phyloP scores from a whole-genome alignment of 202 grass and related monocot genomes.

The Setaria italica region DNA sequence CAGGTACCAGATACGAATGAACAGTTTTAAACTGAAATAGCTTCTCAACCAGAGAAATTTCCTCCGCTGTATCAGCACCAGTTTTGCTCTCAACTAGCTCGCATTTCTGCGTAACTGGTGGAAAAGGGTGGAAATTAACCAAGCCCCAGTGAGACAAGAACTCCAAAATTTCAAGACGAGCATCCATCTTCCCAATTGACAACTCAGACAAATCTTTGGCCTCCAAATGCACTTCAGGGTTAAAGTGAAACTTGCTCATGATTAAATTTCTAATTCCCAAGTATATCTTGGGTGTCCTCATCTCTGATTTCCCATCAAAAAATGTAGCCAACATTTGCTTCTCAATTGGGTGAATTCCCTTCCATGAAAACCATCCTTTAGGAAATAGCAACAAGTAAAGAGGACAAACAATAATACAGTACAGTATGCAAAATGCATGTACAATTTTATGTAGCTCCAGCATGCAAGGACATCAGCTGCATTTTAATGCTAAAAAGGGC shows the following conservation, averaged over 20 bases:
- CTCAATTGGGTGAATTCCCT: constrained; percentile 72
- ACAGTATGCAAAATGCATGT: neutral
- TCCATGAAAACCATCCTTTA: constrained; percentile 91
- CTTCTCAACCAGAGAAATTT: constrained; percentile 58
- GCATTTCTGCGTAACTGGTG: constrained; percentile 33
- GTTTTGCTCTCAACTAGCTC: constrained; percentile 46
- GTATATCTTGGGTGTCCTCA: constrained; percentile 67
- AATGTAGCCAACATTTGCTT: constrained; percentile 75
- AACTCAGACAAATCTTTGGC: constrained; percentile 68
- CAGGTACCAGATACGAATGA: constrained; percentile 47
- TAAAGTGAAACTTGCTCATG: constrained; percentile 76
- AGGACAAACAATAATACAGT: constrained; percentile 11
- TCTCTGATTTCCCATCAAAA: constrained; percentile 72
- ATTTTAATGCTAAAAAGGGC: constrained; percentile 4
- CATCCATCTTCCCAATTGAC: constrained; percentile 59
- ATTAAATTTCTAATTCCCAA: constrained; percentile 73
- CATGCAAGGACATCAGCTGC: neutral
- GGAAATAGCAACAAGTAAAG: constrained; percentile 38
- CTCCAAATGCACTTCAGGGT: constrained; percentile 71
- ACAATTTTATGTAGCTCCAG: neutral
- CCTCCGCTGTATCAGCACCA: constrained; percentile 23
- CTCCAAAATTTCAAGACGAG: constrained; percentile 60
- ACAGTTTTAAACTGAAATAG: constrained; percentile 77
- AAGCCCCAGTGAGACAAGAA: constrained; percentile 86
- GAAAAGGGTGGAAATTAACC: constrained; percentile 86